phyloP scores from a whole-genome alignment of 106 monocot species.

The Hemerocallis citrina region DNA sequence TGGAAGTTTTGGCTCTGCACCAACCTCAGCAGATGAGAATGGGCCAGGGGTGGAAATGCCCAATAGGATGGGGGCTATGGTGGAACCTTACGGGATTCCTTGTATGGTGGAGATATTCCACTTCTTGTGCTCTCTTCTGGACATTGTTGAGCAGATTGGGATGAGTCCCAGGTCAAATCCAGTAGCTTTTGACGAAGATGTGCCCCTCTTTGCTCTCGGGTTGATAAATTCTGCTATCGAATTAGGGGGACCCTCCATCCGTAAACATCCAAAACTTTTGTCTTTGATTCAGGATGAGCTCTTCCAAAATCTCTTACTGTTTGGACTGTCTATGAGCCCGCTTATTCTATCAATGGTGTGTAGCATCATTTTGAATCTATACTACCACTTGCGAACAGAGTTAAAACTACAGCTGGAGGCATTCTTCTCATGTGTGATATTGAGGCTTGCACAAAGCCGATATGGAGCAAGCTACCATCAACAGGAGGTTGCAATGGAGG shows the following conservation, averaged over 20 bases:
- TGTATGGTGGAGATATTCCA: conserved; percentile 77
- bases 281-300: conserved; percentile 63
- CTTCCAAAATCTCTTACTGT: conserved; percentile 61
- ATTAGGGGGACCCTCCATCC: conserved; percentile 51
- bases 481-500: conserved; percentile 80
- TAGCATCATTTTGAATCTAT: conserved; percentile 71
- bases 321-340: conserved; percentile 30
- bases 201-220: conserved; percentile 56
- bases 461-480: conserved; percentile 22
- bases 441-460: conserved; percentile 27
- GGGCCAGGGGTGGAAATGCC: conserved; percentile 8
- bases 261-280: conserved; percentile 50
- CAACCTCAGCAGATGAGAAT: conserved; percentile 4
- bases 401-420: conserved; percentile 67
- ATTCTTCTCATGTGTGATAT: conserved; percentile 56
- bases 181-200: conserved; percentile 48
- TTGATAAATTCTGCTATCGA: conserved; percentile 72
- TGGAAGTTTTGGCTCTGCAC: conserved; percentile 27
- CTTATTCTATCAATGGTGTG: conserved; percentile 77
- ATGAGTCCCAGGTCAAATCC: conserved; percentile 14
- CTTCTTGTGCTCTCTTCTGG: conserved; percentile 68
- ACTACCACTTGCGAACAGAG: conserved; percentile 63
- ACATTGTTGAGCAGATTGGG: conserved; percentile 32
- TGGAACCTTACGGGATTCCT: conserved; percentile 47
- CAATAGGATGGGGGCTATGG: too few relatives aligned